These are phyloP conservation scores for Jacaranda mimosifolia DNA, from an alignment of 257 asterid genomes.

Conservation along the genomic window DNA sequence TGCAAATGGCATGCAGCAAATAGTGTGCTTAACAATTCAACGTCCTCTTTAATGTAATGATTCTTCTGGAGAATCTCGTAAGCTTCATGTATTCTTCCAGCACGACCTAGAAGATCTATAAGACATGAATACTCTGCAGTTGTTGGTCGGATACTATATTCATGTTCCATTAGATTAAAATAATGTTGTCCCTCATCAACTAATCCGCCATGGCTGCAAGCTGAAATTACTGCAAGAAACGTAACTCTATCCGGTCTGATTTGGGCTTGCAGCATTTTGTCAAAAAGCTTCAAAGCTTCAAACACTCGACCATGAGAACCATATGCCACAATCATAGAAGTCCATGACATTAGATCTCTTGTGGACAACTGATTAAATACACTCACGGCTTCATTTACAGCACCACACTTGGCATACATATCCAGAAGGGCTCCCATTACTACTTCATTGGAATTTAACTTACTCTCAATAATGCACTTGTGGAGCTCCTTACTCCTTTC, in stretches of 20 bases:
- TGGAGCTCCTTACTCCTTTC: slow-evolving; percentile 78
- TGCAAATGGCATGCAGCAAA: slow-evolving; percentile 70
- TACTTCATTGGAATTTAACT: slow-evolving; percentile 59
- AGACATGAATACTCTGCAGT: slow-evolving; percentile 77
- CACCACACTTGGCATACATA: slow-evolving; percentile 92
- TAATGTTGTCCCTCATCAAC: slow-evolving; percentile 65
- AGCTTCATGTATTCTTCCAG: slow-evolving; percentile 73
- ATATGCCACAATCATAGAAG: slow-evolving; percentile 81
- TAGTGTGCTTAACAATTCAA: slow-evolving; percentile 68
- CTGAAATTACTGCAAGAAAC: slow-evolving; percentile 81
- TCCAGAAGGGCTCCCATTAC: slow-evolving; percentile 83
- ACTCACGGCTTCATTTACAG: slow-evolving; percentile 62
- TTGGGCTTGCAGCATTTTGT: slow-evolving; percentile 58
- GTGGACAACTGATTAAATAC: slow-evolving; percentile 59
- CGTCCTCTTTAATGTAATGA: slow-evolving; percentile 48
- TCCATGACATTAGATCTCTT: slow-evolving; percentile 80
- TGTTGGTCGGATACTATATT: slow-evolving; percentile 58
- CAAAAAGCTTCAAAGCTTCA: slow-evolving; percentile 65
- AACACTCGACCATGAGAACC: slow-evolving; percentile 79
- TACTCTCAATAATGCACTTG: slow-evolving; percentile 41
- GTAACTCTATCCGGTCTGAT: slow-evolving; percentile 74
- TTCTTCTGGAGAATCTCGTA: slow-evolving; percentile 59
- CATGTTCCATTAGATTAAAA: slow-evolving; percentile 58
- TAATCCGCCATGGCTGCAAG: slow-evolving; percentile 85
- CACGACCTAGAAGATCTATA: slow-evolving; percentile 78